These are phyloP conservation scores for Xylaria sp. DNA, from an alignment of 495 filamentous ascomycete species.

Conservation along the genomic window DNA sequence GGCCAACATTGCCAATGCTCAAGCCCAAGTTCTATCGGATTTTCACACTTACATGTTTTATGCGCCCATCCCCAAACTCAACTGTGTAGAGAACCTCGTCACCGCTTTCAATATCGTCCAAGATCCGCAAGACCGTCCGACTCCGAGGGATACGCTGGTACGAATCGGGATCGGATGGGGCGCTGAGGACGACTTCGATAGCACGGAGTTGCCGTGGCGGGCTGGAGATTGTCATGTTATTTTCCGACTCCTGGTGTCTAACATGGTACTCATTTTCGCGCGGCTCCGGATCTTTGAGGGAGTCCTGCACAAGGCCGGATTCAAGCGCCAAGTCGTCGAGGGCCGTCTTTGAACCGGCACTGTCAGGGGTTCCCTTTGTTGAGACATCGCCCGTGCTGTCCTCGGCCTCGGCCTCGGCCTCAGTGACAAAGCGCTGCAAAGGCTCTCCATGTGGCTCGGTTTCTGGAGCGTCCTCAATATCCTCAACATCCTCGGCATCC, in stretches of 20 bases:
- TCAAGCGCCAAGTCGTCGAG: background rate
- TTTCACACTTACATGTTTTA: conserved; percentile 36
- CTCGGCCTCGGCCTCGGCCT: background rate
- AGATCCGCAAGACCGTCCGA: conserved; percentile 24
- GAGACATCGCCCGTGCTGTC: background rate
- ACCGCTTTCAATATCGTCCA: conserved; percentile 28
- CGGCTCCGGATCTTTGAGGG: background rate
- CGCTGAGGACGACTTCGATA: conserved; percentile 32
- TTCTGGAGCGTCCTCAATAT: background rate
- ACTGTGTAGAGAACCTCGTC: conserved; percentile 31
- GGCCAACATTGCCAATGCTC: background rate
- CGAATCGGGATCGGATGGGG: conserved; percentile 30
- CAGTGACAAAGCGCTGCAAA: background rate
- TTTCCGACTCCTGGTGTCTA: background rate
- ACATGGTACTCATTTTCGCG: background rate
- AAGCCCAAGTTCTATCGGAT: background rate
- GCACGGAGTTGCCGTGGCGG: background rate
- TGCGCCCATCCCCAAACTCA: conserved; percentile 42
- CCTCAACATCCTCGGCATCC: background rate
- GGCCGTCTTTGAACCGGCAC: background rate
- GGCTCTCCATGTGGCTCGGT: background rate
- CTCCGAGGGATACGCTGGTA: conserved; percentile 33
- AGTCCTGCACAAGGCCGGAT: background rate
- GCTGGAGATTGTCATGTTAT: background rate
- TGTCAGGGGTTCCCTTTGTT: background rate